Base-by-base conservation (phyloP, 2,329 filamentous ascomycete genomes). In the Fulvia fulva region DNA sequence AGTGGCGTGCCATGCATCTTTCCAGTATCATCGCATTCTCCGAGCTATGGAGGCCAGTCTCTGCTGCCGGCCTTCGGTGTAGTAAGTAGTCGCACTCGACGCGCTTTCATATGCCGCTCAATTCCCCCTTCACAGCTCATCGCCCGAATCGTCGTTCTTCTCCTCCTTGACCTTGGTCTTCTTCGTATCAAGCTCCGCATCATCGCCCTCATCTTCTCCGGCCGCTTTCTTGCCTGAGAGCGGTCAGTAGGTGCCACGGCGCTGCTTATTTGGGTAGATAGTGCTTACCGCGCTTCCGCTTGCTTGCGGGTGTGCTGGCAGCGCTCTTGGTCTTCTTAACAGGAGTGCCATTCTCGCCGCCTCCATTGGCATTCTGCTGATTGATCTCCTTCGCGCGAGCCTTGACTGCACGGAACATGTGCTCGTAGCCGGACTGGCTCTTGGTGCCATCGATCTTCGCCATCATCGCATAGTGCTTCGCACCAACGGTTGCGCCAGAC, bases 381-480 rank as follows among this genome's bases (percentile, higher is more conserved):
- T 55, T 26, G 16, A 72, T 26, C 56, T 71, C 67, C 14, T 63
- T 61, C 23, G 67, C 70, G 12, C 66, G 60, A 11, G 55, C 59
- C 58, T 71, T 70, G 56, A 69, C 67, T 1, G 37, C 51, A 26
- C 70, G 68, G 53, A 73, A 71, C 34, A 59, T 46, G 52, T 72
- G 70, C 30, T 71, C 37, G 56, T 66, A 70, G 34, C 47, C 53
- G 12, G 57, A 55, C 2, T 8, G 37, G 23, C 53, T 57, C 41
- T 61, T 59, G 0, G 43, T 62, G 41, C 67, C 65, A 47, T 69
- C 67, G 11, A 70, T 51, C 3, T 47, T 41, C 1, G 62, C 45
- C 70, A 73, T 73, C n/a, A 72, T 53, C n/a, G 65, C 32, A 64
- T 63, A 72, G 41, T 67, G 57, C 23, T 64, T 66, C 21, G 3